These are phyloP conservation scores for Hyaloscypha variabilis DNA, from an alignment of 495 filamentous ascomycete species.

Conservation along the genomic window DNA sequence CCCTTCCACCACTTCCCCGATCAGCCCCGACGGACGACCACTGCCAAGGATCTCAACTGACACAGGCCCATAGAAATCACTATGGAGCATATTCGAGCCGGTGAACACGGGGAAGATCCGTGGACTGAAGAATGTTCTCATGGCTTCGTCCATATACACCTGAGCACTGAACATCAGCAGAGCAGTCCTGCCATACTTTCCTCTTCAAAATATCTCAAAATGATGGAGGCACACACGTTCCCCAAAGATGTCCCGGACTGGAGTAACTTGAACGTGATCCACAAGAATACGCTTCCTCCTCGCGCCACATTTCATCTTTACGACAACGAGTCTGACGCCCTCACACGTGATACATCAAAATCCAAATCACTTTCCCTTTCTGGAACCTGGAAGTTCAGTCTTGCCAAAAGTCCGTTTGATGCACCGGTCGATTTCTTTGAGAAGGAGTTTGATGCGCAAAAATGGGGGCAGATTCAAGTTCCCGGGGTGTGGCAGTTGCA, in stretches of 20 bases:
- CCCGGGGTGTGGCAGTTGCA: conserved; percentile 75
- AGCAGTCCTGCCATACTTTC: not conserved
- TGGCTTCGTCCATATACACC: conserved; percentile 9
- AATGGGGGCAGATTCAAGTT: conserved; percentile 61
- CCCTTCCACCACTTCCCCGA: not conserved
- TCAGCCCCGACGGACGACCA: not conserved
- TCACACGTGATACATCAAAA: conserved; percentile 30
- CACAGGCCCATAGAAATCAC: not conserved
- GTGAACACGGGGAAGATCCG: conserved; percentile 2
- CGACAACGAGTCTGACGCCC: conserved; percentile 36
- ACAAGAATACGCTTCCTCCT: conserved; percentile 64
- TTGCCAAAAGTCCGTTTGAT: conserved; percentile 29
- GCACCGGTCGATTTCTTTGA: conserved; percentile 22
- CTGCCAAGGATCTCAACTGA: not conserved
- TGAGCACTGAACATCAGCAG: not conserved
- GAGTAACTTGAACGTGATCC: conserved; percentile 62
- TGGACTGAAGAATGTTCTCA: conserved; percentile 8
- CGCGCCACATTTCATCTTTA: conserved; percentile 62
- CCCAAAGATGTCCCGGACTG: conserved; percentile 44
- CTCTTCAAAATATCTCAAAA: not conserved
- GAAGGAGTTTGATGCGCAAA: conserved; percentile 19
- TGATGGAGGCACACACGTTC: conserved; percentile 26
- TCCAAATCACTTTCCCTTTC: conserved; percentile 45
- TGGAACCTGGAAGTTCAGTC: conserved; percentile 60
- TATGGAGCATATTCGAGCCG: not conserved